Base-by-base conservation (phyloP, 805 yeast genomes). In the Torulaspora gathmanii region DNA sequence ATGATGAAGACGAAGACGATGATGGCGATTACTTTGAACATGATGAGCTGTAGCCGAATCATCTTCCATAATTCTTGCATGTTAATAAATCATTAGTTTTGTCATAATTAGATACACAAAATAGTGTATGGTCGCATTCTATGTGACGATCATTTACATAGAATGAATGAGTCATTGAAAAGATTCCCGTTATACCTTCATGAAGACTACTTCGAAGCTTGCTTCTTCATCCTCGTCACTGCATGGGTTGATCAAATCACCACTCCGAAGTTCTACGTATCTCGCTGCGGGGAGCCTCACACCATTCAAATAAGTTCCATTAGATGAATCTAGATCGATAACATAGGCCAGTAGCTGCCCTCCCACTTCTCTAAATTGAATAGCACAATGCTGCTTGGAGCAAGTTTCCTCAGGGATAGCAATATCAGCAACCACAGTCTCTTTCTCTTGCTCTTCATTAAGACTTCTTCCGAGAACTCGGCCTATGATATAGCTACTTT, bases 1-100 rank as follows among this genome's bases (percentile, higher is more conserved):
- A 59, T 23, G 78, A 68, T 8, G 74, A 67, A 40, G 76, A 68
- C 29, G 83, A 75, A 13, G 83, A 77, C 13, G 85, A 76, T 41
- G 78, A 74, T 46, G 70, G 71, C 49, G 77, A 74, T 47, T 75
- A 73, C 61, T 78, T 78, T 64, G 84, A 77, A 61, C 85, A 82
- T 60, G 89, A 84, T 64, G 91, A 84, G 70, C 70, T 78, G 69
- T 78, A 64, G 27, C 20, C 34, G 16, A n/a, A 20, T 26, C 29
- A 25, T 43, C 29, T 36, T 36, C 41, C 37, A 31, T 41, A 37
- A 33, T 28, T 33, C 20, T 40, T 42, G 50, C 50, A 42, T 46
- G 45, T 46, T 39, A 37, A 46, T 40, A 38, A 10, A 20, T 15
- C 34, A 44, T 44, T 37, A 37, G 31, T 27, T 13, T 17, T 37